phyloP scores from a whole-genome alignment of 805 yeast species.

The Yarrowia alimentaria region DNA sequence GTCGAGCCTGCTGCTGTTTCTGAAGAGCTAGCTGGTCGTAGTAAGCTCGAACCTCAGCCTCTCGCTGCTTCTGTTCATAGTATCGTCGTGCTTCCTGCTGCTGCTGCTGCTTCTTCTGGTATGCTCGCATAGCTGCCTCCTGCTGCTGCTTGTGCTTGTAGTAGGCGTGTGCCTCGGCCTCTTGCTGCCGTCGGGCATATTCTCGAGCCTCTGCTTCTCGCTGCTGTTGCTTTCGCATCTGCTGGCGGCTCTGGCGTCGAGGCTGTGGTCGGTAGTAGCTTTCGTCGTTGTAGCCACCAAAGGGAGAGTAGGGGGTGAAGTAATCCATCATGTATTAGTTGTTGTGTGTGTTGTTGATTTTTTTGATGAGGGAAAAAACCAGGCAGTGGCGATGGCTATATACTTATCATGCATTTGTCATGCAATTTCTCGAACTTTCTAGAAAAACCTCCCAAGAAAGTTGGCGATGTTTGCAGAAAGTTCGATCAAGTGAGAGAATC shows the following conservation, averaged over 20 bases:
- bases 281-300: conserved; percentile 8
- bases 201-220: conserved; percentile 24
- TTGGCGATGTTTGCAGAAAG: conserved; percentile 2
- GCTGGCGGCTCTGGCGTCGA: conserved; percentile 15
- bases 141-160: conserved; percentile 12
- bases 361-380: background rate
- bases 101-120: conserved; percentile 13
- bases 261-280: conserved; percentile 15
- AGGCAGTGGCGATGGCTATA: background rate
- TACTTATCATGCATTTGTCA: conserved; percentile 9
- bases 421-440: conserved; percentile 18
- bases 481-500: background rate
- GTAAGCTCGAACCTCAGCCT: conserved; percentile 24
- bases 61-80: conserved; percentile 16
- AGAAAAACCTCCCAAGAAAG: conserved; percentile 7
- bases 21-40: conserved; percentile 13
- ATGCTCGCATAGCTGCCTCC: no score
- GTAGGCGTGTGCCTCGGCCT: conserved; percentile 19
- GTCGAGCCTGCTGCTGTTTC: conserved; percentile 12
- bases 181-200: conserved; percentile 13
- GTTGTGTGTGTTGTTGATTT: background rate
- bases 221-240: conserved; percentile 22
- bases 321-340: conserved; percentile 8
- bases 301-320: conserved; percentile 12
- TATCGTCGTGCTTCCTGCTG: conserved; percentile 9